Base-by-base conservation (phyloP, 805 yeast genomes). In the Tetrapisispora taiwanensis region DNA sequence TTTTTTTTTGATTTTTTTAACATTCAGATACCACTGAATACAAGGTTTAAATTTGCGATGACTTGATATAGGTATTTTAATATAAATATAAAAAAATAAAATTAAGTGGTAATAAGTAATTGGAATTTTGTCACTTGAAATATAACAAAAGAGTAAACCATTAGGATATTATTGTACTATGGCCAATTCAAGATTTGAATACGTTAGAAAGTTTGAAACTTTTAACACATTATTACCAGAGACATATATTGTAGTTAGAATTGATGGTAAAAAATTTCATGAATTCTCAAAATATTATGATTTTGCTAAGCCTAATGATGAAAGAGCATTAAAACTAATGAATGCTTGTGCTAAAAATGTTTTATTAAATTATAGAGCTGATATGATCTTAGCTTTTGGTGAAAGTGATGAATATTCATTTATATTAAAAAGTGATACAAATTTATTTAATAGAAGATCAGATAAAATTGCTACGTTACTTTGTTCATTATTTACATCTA, bases 321-420 rank as follows among this genome's bases (percentile, higher is more conserved):
- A 62, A 24, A 59, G 78, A 20, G 97, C 97, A 0, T 62, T 92
- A 28, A 65, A 69, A 1, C 74, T 88, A 48, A 88, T 92, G 88
- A 92, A 88, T 65, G 68, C 72, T 2, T 79, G 95, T 3, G 97
- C 97, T 0, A 53, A 60, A 47, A 73, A 75, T 39, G 72, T 88
- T 10, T 73, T 84, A 68, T 62, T 71, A 28, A 70, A 74, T 32
- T 75, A 86, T 34, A 76, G 83, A 8, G 57, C 52, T n/a, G 97
- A 92, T 49, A 73, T 86, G 0, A 55, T 80, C 9, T 50, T 89
- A 60, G 95, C 95, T 0, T 92, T 83, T 59, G 98, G 98, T 0
- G 97, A 92, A 55, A 82, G 95, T 32, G 98, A 92, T 62, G 98
- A 92, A 66, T 92, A 84, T 59, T 81, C 90, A 13, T 90, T 90